Percentiles rank a stretch among this genome's conserved stretches.
These are phyloP conservation scores for Pyrenochaeta sp. DNA, from an alignment of 2,329 filamentous ascomycete species.

Conservation along the genomic window DNA sequence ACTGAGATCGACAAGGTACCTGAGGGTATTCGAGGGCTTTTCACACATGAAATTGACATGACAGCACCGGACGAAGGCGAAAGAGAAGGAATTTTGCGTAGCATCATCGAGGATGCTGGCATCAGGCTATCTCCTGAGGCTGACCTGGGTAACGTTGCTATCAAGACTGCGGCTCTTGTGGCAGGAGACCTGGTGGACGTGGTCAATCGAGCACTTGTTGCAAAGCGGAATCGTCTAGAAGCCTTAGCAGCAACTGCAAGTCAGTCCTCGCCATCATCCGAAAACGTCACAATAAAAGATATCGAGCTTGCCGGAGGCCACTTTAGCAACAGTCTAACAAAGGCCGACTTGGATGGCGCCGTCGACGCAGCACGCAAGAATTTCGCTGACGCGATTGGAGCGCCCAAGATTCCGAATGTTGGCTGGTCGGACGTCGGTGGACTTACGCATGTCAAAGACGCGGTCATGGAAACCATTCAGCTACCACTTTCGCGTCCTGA, in stretches of 20 bases:
- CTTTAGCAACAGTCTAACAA: slow-evolving; percentile 78
- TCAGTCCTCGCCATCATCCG: slow-evolving; percentile 41
- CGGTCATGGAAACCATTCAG: slow-evolving; percentile 96
- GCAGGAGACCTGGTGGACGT: slow-evolving; percentile 95
- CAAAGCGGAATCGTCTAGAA: slow-evolving; percentile 78
- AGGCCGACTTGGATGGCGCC: slow-evolving; percentile 86
- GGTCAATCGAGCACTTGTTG: slow-evolving; percentile 85
- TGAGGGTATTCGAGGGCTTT: slow-evolving; percentile 86
- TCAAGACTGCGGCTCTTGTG: slow-evolving; percentile 95
- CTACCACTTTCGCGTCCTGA: slow-evolving; percentile 90
- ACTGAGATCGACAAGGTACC: slow-evolving; percentile 95
- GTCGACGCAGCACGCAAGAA: slow-evolving; percentile 97
- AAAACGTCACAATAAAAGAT: slow-evolving; percentile 74
- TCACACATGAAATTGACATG: slow-evolving; percentile 96
- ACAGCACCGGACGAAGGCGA: slow-evolving; percentile 90
- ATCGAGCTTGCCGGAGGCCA: slow-evolving; percentile 88
- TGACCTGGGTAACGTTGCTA: slow-evolving; percentile 82
- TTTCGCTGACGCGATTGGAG: slow-evolving; percentile 96
- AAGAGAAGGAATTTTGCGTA: slow-evolving; percentile 83
- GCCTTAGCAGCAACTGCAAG: slow-evolving; percentile 65
- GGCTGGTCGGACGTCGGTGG: slow-evolving; percentile 97
- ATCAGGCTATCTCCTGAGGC: slow-evolving; percentile 83
- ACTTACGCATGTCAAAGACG: slow-evolving; percentile 91
- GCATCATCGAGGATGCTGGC: slow-evolving; percentile 78
- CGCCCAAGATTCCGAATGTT: slow-evolving; percentile 97